Conservation (phyloP, 768 basidiomycete species). For the Glaciozyma martinii region DNA sequence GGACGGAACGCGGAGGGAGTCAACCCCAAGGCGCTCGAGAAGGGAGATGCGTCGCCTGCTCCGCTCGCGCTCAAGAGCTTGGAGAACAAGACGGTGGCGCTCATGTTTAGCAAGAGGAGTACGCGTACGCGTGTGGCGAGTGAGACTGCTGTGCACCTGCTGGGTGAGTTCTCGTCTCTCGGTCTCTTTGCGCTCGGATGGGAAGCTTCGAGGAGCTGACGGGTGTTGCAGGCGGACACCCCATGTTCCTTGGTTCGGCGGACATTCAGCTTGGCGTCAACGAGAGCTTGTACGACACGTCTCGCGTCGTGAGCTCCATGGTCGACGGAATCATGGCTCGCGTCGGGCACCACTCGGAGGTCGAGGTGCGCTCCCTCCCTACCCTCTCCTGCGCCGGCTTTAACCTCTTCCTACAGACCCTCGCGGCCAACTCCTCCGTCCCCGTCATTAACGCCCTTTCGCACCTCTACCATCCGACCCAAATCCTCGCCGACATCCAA, state of each 20-base stretch:
- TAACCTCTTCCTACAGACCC: conserved; percentile 51
- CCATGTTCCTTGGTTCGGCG: conserved; percentile 76
- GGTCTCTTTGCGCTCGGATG: not conserved
- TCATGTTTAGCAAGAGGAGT: conserved; percentile 86
- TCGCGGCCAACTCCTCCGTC: conserved; percentile 79
- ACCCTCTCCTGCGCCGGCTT: conserved; percentile 1
- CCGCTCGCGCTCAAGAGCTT: conserved; percentile 28
- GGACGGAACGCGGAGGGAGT: conserved; percentile 12
- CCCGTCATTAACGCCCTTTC: conserved; percentile 96
- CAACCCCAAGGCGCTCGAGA: conserved; percentile 34
- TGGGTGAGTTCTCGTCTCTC: conserved; percentile 47
- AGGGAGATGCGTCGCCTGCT: conserved; percentile 11
- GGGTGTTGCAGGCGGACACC: conserved; percentile 48
- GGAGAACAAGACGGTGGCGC: conserved; percentile 66
- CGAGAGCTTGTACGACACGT: conserved; percentile 73
- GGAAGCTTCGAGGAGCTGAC: not conserved
- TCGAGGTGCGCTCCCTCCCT: conserved; percentile 56
- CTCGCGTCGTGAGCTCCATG: conserved; percentile 86
- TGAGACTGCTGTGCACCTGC: conserved; percentile 66
- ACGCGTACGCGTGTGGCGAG: conserved; percentile 83
- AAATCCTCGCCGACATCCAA: conserved; percentile 84
- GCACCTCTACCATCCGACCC: conserved; percentile 91
- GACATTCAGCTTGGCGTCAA: conserved; percentile 97
- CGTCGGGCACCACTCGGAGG: conserved; percentile 82
- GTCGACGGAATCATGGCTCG: conserved; percentile 94